phyloP scores from a whole-genome alignment of 2,329 filamentous ascomycete species.

The Stachybotrys echinatus region DNA sequence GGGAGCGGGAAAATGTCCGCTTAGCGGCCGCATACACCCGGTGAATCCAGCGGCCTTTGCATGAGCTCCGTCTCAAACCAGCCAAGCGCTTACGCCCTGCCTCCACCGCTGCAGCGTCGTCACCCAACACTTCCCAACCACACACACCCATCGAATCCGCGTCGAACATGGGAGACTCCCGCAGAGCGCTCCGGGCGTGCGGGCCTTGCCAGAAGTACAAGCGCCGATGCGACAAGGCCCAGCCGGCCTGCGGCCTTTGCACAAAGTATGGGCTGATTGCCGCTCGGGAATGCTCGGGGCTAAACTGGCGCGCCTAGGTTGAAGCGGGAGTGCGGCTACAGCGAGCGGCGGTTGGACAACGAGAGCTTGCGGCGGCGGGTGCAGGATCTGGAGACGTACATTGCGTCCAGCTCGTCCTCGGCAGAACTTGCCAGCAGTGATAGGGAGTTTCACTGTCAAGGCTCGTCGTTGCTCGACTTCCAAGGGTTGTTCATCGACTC shows the following conservation, averaged over 20 bases:
- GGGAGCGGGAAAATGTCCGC: not conserved
- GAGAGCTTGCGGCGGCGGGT: conserved; percentile 5
- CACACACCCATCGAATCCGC: not conserved
- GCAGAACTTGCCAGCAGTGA: not conserved
- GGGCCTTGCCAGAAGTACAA: conserved; percentile 9
- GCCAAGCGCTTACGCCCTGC: no score
- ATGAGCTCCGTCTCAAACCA: not conserved
- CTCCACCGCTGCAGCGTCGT: no score
- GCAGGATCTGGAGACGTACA: conserved; percentile 7
- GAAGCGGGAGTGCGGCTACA: conserved; percentile 4
- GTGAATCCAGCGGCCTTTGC: not conserved
- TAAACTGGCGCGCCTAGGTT: conserved; percentile 1
- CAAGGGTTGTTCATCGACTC: conserved; percentile 7
- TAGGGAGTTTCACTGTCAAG: no score
- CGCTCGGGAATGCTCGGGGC: not conserved
- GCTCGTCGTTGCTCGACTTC: conserved; percentile 4
- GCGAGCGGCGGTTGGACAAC: conserved; percentile 2
- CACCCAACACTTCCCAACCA: no score
- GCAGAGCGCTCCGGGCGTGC: conserved; percentile 7
- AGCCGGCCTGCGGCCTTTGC: conserved; percentile 8
- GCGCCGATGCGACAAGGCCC: conserved; percentile 8
- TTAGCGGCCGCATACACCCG: not conserved
- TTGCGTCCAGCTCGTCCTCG: conserved; percentile 3
- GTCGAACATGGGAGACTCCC: not conserved
- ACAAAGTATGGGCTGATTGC: conserved; percentile 3